These are phyloP conservation scores for Xylariaceae sp. DNA, from an alignment of 2,329 filamentous ascomycete species.

Conservation along the genomic window DNA sequence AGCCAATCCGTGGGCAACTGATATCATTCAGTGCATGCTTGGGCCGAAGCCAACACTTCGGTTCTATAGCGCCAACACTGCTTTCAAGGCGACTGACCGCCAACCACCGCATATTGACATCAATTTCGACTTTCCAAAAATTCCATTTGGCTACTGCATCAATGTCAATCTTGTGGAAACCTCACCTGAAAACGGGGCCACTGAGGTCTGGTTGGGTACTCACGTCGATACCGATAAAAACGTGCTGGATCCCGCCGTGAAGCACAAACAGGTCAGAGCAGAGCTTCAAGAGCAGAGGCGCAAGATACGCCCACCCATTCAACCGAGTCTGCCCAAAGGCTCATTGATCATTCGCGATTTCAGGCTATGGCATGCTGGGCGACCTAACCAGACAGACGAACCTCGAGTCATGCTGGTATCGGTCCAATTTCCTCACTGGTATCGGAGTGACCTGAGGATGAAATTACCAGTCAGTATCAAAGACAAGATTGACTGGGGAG, in stretches of 20 bases:
- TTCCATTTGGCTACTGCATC: constrained; percentile 43
- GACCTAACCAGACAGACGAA: constrained; percentile 38
- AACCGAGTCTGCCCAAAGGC: constrained; percentile 37
- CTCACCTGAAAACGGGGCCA: constrained; percentile 40
- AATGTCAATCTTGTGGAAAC: constrained; percentile 44
- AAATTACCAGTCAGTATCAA: constrained; percentile 26
- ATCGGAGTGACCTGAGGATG: constrained; percentile 28
- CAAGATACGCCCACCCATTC: constrained; percentile 30
- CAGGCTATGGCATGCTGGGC: constrained; percentile 45
- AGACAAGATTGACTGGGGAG: constrained; percentile 29
- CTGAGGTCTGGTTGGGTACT: constrained; percentile 47
- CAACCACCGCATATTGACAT: constrained; percentile 39
- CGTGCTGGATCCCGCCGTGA: constrained; percentile 18
- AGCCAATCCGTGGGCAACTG: constrained; percentile 29
- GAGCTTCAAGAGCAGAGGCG: constrained; percentile 28
- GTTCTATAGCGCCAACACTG: constrained; percentile 36
- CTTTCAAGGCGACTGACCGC: constrained; percentile 30
- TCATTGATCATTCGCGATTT: constrained; percentile 42
- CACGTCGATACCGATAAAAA: constrained; percentile 34
- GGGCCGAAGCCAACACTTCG: constrained; percentile 32
- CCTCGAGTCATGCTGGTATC: constrained; percentile 40
- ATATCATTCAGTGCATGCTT: constrained; percentile 31
- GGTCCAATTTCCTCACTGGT: constrained; percentile 35
- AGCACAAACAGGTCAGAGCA: constrained; percentile 23
- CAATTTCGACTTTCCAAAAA: constrained; percentile 41